Evolutionary conservation across 208 protist species (phyloP).

Genomic region (Trypanosoma cruzi): DNA sequence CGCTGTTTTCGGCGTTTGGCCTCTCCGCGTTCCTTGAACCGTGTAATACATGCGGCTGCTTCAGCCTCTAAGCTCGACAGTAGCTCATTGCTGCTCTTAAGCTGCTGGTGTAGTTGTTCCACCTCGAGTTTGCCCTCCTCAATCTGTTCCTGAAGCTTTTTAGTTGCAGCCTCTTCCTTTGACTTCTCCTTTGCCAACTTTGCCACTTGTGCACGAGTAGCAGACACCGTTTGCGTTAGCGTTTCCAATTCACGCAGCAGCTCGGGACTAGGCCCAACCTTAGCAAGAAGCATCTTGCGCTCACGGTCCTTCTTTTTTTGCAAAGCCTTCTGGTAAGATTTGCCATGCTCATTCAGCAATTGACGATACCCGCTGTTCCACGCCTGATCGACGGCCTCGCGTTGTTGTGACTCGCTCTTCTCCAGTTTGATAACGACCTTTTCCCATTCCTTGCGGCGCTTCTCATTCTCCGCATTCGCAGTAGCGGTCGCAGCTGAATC

Average conservation of each 20-base stretch:
- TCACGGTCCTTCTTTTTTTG: conserved; percentile 66
- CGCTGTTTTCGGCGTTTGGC: conserved; percentile 12
- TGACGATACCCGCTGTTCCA: conserved; percentile 28
- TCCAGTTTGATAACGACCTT: conserved; percentile 30
- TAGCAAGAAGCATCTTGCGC: conserved; percentile 59
- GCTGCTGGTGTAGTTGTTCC: conserved; percentile 18
- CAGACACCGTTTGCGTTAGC: conserved; percentile 50
- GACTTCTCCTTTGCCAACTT: conserved; percentile 68
- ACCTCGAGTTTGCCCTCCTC: conserved; percentile 53
- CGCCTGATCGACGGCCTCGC: conserved; percentile 21
- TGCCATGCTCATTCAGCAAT: conserved; percentile 54
- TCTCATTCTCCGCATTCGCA: conserved; percentile 22
- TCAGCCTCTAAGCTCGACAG: conserved; percentile 47
- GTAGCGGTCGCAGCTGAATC: conserved; percentile 3
- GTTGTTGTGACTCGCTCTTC: conserved; percentile 28
- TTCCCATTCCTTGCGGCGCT: conserved; percentile 24
- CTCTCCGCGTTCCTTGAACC: conserved; percentile 34
- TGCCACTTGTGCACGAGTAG: conserved; percentile 47
- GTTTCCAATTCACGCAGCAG: conserved; percentile 63
- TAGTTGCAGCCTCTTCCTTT: conserved; percentile 56
- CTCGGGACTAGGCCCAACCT: conserved; percentile 64
- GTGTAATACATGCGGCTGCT: conserved; percentile 29
- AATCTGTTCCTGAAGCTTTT: conserved; percentile 44
- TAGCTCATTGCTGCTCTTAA: conserved; percentile 24
- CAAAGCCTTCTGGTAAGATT: conserved; percentile 45